A percentile compares a stretch with the other conserved stretches of the same genome.
Evolutionary conservation across 2,329 filamentous ascomycete species (phyloP).

Genomic region (Neonectria neomacrospora): DNA sequence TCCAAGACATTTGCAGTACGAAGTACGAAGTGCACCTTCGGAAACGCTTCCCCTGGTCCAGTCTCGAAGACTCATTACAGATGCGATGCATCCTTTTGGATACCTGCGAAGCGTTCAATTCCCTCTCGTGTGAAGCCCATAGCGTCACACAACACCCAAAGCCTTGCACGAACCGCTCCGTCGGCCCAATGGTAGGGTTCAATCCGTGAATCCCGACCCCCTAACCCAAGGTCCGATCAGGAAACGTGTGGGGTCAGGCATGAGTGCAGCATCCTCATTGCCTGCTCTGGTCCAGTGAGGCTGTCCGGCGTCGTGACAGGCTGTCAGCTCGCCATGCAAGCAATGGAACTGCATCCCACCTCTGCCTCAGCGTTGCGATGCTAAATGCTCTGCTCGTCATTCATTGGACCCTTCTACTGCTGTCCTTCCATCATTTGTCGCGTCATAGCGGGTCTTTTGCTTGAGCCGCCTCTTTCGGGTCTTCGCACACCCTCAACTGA

Average conservation of each 20-base stretch:
- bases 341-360: constrained; percentile 39
- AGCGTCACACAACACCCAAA: constrained; percentile 32
- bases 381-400: constrained; percentile 19
- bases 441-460: constrained; percentile 24
- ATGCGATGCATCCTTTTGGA: constrained; percentile 1
- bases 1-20: too few relatives aligned
- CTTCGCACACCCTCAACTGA: constrained; percentile 1
- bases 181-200: constrained; percentile 29
- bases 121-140: constrained; percentile 26
- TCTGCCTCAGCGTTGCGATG: constrained; percentile 31
- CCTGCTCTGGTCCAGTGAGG: constrained; percentile 37
- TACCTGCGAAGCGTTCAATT: constrained; percentile 20
- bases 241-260: constrained; percentile 45
- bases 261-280: constrained; percentile 41
- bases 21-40: constrained; percentile 21
- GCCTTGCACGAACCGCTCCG: constrained; percentile 32
- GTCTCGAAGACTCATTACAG: constrained; percentile 28
- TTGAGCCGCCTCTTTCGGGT: constrained; percentile 27
- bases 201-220: constrained; percentile 28
- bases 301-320: constrained; percentile 41
- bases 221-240: constrained; percentile 30
- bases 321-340: constrained; percentile 45
- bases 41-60: constrained; percentile 29
- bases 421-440: constrained; percentile 22
- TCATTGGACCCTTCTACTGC: constrained; percentile 21